Base-by-base conservation (phyloP, 768 basidiomycete species). In the Leccinellum rugosiceps region DNA sequence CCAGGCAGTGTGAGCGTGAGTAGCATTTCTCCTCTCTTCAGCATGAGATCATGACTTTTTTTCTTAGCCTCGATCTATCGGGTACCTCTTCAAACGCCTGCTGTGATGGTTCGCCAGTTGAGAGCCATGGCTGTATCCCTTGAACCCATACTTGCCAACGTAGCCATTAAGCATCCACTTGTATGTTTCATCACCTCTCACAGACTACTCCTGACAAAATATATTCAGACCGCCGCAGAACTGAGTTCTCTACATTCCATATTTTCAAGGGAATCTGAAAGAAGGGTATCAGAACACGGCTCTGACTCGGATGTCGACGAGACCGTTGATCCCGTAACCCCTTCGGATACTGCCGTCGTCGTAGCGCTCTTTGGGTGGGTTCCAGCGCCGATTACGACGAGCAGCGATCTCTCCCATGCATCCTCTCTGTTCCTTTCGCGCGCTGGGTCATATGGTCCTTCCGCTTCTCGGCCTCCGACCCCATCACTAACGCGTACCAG, bases 1-100 rank as follows among this genome's bases (percentile, higher is more conserved):
- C 79, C 50, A 81, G 83, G 55, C 92, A 93, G 68, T 92, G 91
- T 62, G 88, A 92, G 69, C 74, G 91, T 93, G 65, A 59, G 83
- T 70, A 34, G 31, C 44, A 34, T 52, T 30, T 58, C 3, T 45
- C 15, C 15, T 56, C 38, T 7, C 52, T 14, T 43, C 19, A 3
- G 26, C 13, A 48, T 4, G n/a, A 23, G 26, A 52, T 35, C 47
- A 30, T 64, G 6, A 61, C 43, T 59, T 43, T 35, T 7, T 34
- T 32, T 57, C 17, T 17, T 56, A 80, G 89, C 80, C 46, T 84
- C 85, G 0, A 84, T 92, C 53, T 91, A 91, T 63, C 85, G 87
- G 53, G 83, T 92, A 19, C 85, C 87, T 8, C 75, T 94, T 19
- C 80, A 85, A 56, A 77, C 88, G 1, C 87, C 92, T 14, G 68